Percentiles rank a stretch among this genome's conserved stretches.
Evolutionary conservation across 257 asterid genomes (phyloP).

Genomic region (Petunia axillaris): DNA sequence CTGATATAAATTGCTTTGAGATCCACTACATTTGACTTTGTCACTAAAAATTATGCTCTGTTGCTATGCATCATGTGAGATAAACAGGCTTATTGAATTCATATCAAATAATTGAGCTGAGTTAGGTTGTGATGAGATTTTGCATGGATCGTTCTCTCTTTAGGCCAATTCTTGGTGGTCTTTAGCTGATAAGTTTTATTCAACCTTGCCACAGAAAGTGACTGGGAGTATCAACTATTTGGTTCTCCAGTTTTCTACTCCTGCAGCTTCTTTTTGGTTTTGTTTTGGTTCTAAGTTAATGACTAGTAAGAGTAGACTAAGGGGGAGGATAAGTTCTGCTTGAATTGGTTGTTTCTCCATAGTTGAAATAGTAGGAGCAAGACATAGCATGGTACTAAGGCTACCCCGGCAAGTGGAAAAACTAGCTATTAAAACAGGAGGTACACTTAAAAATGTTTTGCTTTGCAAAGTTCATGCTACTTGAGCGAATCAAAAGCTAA

Average conservation of each 20-base stretch:
- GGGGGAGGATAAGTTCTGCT: background rate
- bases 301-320: background rate
- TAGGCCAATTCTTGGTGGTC: background rate
- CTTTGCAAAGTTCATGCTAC: background rate
- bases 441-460: background rate
- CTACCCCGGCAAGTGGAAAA: background rate
- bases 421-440: background rate
- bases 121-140: background rate
- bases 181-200: background rate
- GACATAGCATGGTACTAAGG: no score
- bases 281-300: background rate
- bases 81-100: background rate
- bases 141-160: background rate
- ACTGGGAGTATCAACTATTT: background rate
- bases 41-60: background rate
- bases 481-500: background rate
- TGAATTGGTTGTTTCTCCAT: no score
- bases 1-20: background rate
- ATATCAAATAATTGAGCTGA: background rate
- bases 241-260: background rate
- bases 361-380: no score
- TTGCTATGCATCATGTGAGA: constrained; percentile 14
- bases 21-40: background rate
- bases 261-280: background rate
- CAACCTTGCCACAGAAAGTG: background rate